A percentile compares a stretch with the other conserved stretches of the same genome.
phyloP scores from a whole-genome alignment of 1,284 basidiomycete species.

The Lentinus polychrous region DNA sequence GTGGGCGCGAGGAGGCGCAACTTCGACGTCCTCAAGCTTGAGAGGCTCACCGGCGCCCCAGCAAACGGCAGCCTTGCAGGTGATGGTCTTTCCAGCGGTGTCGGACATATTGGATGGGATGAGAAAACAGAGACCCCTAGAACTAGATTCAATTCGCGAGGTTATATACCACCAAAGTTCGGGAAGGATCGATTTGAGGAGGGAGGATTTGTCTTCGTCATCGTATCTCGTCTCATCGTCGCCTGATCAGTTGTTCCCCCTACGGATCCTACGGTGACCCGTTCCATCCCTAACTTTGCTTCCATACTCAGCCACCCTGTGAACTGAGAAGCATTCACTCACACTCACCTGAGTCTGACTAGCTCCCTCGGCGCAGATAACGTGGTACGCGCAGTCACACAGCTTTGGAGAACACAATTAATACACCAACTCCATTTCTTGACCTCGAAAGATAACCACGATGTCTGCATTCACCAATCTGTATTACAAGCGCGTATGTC shows the following conservation, averaged over 20 bases:
- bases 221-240: slow-evolving; percentile 9
- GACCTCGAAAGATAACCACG: too few relatives aligned
- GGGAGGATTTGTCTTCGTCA: not conserved
- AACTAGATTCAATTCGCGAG: too few relatives aligned
- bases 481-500: slow-evolving; percentile 75
- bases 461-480: slow-evolving; percentile 67
- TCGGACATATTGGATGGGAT: slow-evolving; percentile 43
- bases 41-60: slow-evolving; percentile 92
- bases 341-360: not conserved
- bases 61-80: slow-evolving; percentile 92
- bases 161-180: not conserved
- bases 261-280: slow-evolving; percentile 1
- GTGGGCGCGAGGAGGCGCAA: slow-evolving; percentile 82
- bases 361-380: not conserved
- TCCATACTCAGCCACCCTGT: too few relatives aligned
- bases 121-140: too few relatives aligned
- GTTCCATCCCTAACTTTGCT: not conserved
- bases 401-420: not conserved
- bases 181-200: not conserved
- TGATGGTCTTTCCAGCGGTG: slow-evolving; percentile 73
- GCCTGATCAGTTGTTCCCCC: slow-evolving; percentile 11
- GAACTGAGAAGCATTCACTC: not conserved
- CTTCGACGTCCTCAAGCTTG: slow-evolving; percentile 88
- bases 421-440: not conserved
- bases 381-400: not conserved